Evolutionary conservation across 2,329 filamentous ascomycete species (phyloP).

Genomic region (Aspergillus fructus): DNA sequence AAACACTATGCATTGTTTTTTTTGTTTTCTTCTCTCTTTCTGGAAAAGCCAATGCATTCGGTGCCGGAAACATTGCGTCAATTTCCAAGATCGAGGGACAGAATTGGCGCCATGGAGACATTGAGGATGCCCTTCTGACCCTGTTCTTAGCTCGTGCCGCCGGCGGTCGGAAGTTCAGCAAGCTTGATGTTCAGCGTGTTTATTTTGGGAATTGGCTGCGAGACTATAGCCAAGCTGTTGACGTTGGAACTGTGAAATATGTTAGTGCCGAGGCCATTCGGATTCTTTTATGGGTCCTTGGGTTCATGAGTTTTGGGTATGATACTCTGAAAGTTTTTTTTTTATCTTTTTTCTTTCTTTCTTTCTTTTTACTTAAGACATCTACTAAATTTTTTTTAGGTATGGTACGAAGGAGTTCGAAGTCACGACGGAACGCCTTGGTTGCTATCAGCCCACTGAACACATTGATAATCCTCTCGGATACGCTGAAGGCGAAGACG

Average conservation of each 20-base stretch:
- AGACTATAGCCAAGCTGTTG: slow-evolving; percentile 92
- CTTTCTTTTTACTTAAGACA: background rate
- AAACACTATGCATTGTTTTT: slow-evolving; percentile 37
- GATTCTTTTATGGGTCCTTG: slow-evolving; percentile 82
- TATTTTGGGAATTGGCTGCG: slow-evolving; percentile 97
- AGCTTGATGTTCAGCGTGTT: slow-evolving; percentile 81
- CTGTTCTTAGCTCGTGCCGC: slow-evolving; percentile 64
- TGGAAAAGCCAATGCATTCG: slow-evolving; percentile 72
- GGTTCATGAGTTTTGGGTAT: slow-evolving; percentile 85
- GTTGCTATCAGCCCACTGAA: slow-evolving; percentile 78
- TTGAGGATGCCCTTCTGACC: slow-evolving; percentile 83
- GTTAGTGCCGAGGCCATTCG: slow-evolving; percentile 90
- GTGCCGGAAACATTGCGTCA: slow-evolving; percentile 83
- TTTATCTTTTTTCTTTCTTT: background rate
- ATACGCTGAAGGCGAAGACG: slow-evolving; percentile 86
- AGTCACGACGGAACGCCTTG: slow-evolving; percentile 74
- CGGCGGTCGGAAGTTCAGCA: slow-evolving; percentile 79
- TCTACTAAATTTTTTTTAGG: slow-evolving; percentile 16
- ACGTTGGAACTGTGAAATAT: slow-evolving; percentile 87
- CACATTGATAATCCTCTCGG: slow-evolving; percentile 79
- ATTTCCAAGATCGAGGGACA: slow-evolving; percentile 78
- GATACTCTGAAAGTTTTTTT: background rate
- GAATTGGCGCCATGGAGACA: slow-evolving; percentile 89
- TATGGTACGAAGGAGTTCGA: slow-evolving; percentile 78
- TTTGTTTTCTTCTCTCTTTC: slow-evolving; percentile 64